phyloP scores from a whole-genome alignment of 2,329 filamentous ascomycete genomes.

The Neurospora sp. region DNA sequence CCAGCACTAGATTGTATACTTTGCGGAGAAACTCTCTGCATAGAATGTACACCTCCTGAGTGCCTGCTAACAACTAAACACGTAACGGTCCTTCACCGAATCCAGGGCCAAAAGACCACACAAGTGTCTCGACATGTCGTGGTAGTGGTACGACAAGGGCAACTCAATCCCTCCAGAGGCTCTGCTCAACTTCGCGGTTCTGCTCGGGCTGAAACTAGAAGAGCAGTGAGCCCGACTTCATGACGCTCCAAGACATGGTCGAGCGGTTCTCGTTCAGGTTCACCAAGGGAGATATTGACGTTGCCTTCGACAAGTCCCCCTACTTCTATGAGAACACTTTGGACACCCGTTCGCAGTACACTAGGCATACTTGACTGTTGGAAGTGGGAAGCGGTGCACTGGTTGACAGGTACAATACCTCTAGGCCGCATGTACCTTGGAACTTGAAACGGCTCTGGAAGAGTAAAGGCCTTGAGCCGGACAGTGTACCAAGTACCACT shows the following conservation, averaged over 20 bases:
- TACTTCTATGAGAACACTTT: constrained; percentile 53
- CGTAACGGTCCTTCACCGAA: background rate
- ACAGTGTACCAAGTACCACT: background rate
- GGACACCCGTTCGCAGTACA: constrained; percentile 7
- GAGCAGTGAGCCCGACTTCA: constrained; percentile 50
- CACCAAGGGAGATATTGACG: constrained; percentile 80
- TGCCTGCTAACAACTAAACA: background rate
- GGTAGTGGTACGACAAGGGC: constrained; percentile 32
- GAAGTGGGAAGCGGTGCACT: background rate
- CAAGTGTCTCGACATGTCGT: constrained; percentile 38
- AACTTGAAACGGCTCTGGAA: background rate
- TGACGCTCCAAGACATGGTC: constrained; percentile 62
- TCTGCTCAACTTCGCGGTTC: constrained; percentile 67
- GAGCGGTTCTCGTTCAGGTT: constrained; percentile 78
- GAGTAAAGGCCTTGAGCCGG: too few relatives aligned
- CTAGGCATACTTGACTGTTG: background rate
- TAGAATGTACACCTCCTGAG: background rate
- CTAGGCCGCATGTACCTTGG: background rate
- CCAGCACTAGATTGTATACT: background rate
- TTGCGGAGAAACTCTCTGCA: background rate
- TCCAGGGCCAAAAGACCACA: constrained; percentile 28
- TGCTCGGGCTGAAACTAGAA: constrained; percentile 77
- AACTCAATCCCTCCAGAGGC: constrained; percentile 37
- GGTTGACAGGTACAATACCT: background rate
- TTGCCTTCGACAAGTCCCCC: constrained; percentile 71